A percentile compares a stretch with the other conserved stretches of the same genome.
phyloP scores from a whole-genome alignment of 2,329 filamentous ascomycete species.

The Botryosphaeria agaves region DNA sequence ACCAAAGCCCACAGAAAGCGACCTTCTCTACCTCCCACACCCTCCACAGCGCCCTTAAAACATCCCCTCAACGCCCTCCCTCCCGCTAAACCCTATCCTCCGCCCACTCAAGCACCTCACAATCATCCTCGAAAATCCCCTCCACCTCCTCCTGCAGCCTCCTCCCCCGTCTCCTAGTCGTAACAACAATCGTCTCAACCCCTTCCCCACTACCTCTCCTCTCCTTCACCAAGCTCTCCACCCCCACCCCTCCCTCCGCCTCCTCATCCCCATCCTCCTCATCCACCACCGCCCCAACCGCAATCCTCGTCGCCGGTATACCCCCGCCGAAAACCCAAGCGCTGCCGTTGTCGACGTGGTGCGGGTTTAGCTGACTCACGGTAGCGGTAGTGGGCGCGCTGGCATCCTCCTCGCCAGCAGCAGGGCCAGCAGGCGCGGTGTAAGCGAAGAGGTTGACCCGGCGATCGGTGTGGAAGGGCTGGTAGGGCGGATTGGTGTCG shows the following conservation, averaged over 20 bases:
- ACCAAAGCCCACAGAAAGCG: too few species aligned
- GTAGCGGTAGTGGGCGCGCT: not conserved
- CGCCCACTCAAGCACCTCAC: not conserved
- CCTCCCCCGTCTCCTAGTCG: not conserved
- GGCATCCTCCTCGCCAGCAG: not conserved
- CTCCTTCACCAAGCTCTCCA: not conserved
- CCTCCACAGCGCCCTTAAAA: too few species aligned
- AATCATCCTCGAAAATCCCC: slow-evolving; percentile 1
- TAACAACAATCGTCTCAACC: not conserved
- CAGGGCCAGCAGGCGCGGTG: slow-evolving; percentile 9
- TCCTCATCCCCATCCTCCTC: not conserved
- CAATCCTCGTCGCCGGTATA: not conserved
- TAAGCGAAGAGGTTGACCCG: slow-evolving; percentile 66
- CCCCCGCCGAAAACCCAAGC: not conserved
- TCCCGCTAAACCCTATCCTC: slow-evolving; percentile 1
- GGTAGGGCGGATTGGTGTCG: slow-evolving; percentile 88
- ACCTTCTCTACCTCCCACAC: too few species aligned
- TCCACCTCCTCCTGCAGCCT: not conserved
- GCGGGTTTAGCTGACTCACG: not conserved
- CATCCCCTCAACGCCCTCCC: too few species aligned
- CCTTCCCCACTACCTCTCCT: not conserved
- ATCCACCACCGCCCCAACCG: not conserved
- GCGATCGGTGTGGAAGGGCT: slow-evolving; percentile 85
- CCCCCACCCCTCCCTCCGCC: too few species aligned
- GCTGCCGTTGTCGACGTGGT: not conserved